Conservation (phyloP, 164 flowering plant species). For the Pachysandra terminalis region DNA sequence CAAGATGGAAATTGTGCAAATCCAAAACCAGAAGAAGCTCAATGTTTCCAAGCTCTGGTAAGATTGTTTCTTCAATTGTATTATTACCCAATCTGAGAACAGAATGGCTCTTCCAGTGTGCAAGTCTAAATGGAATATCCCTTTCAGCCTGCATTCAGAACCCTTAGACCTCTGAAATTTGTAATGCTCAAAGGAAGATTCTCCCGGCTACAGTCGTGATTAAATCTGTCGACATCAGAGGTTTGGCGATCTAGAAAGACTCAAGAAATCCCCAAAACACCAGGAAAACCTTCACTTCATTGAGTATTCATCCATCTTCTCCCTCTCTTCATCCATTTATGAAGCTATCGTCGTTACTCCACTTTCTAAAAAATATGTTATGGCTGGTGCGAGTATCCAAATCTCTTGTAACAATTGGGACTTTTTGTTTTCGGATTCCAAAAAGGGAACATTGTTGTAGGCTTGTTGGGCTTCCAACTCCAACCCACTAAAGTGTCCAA, state of each 20-base stretch:
- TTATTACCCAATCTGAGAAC: too few species aligned
- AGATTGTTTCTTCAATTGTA: constrained; percentile 65
- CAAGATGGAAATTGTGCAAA: constrained; percentile 69
- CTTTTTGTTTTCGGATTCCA: constrained; percentile 1
- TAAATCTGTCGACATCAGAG: too few species aligned
- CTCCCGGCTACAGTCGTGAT: too few species aligned
- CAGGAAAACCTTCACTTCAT: too few species aligned
- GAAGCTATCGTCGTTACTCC: constrained; percentile 5
- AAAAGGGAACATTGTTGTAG: neutral
- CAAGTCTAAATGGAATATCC: constrained; percentile 51
- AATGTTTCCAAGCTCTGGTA: constrained; percentile 54
- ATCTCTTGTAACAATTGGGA: constrained; percentile 2
- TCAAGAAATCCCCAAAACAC: too few species aligned
- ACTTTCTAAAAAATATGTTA: constrained; percentile 9
- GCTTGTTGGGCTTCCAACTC: constrained; percentile 6
- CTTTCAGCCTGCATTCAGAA: constrained; percentile 70
- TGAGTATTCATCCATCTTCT: too few species aligned
- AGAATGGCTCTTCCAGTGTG: constrained; percentile 37
- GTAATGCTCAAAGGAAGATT: too few species aligned
- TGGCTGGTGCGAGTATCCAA: constrained; percentile 6
- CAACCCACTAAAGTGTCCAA: constrained; percentile 1
- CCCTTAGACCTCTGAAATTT: constrained; percentile 49
- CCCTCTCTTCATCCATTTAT: too few species aligned
- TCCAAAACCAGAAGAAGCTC: constrained; percentile 72
- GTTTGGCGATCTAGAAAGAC: too few species aligned